A percentile compares a stretch with the other conserved stretches of the same genome.
These are phyloP conservation scores for Gnomoniopsis smithogilvyi DNA, from an alignment of 2,329 filamentous ascomycete genomes.

Conservation along the genomic window DNA sequence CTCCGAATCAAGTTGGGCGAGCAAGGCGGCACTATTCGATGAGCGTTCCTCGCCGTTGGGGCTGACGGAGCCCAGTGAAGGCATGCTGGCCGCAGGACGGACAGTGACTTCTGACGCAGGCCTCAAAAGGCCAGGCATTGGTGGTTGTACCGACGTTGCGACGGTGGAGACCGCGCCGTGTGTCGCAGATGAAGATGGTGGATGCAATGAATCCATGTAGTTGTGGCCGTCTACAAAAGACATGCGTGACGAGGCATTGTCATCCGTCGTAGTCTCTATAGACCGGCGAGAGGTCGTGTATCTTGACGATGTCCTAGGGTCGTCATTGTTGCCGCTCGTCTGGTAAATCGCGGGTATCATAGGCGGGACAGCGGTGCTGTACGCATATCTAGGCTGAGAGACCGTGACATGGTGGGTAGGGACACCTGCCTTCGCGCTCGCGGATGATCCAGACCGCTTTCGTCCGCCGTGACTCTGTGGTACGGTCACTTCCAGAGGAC, in stretches of 20 bases:
- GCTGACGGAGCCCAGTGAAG: conserved; percentile 29
- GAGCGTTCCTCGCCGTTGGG: conserved; percentile 23
- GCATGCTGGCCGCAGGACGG: conserved; percentile 43
- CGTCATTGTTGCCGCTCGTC: conserved; percentile 8
- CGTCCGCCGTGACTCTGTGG: conserved; percentile 1
- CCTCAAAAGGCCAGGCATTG: conserved; percentile 25
- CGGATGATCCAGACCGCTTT: conserved; percentile 7
- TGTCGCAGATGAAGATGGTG: conserved; percentile 30
- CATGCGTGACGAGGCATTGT: conserved; percentile 31
- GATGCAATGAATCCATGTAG: conserved; percentile 41
- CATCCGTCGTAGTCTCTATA: conserved; percentile 24
- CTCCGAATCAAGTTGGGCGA: conserved; percentile 53
- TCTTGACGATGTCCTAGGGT: neutral
- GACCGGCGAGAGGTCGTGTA: conserved; percentile 28
- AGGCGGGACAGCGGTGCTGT: conserved; percentile 26
- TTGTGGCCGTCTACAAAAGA: conserved; percentile 46
- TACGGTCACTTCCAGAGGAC: conserved; percentile 25
- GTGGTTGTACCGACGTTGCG: conserved; percentile 15
- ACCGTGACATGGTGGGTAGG: conserved; percentile 8
- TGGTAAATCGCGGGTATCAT: conserved; percentile 30
- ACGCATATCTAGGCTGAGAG: conserved; percentile 22
- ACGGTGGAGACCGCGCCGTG: conserved; percentile 23
- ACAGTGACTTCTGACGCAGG: conserved; percentile 46
- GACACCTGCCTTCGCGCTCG: conserved; percentile 10
- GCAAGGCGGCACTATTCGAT: conserved; percentile 48